phyloP scores from a whole-genome alignment of 805 yeast genomes.

The Saturnispora silvae region DNA sequence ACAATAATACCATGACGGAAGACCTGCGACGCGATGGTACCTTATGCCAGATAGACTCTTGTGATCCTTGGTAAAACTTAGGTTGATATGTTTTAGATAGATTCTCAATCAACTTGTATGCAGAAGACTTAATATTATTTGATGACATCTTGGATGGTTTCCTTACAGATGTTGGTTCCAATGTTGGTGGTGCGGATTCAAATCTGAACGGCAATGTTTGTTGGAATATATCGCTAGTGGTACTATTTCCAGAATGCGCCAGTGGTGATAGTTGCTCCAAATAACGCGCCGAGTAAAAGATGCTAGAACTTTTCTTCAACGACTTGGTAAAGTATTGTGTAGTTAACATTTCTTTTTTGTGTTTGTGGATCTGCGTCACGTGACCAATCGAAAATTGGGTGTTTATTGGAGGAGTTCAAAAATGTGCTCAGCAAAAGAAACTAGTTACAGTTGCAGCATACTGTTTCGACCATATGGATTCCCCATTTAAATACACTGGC shows the following conservation, averaged over 20 bases:
- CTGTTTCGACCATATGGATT: too few species aligned
- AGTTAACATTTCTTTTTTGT: not conserved
- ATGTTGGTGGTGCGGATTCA: too few species aligned
- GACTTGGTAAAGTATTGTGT: not conserved
- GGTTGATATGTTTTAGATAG: constrained; percentile 23
- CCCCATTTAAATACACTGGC: too few species aligned
- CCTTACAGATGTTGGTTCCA: too few species aligned
- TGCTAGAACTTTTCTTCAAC: not conserved
- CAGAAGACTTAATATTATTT: not conserved
- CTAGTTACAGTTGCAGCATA: too few species aligned
- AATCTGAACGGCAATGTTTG: constrained; percentile 1
- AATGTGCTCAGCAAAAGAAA: too few species aligned
- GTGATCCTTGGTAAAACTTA: constrained; percentile 23
- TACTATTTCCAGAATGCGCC: not conserved
- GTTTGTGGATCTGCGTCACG: not conserved
- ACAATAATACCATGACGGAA: constrained; percentile 67
- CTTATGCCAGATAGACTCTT: constrained; percentile 45
- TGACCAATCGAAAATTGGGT: too few species aligned
- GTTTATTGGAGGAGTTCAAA: too few species aligned
- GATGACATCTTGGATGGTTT: too few species aligned
- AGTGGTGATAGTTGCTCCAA: not conserved
- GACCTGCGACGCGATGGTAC: constrained; percentile 64
- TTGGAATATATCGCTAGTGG: not conserved
- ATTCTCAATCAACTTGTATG: not conserved
- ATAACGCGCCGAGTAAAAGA: constrained; percentile 1